Base-by-base conservation (phyloP, 1,139 yeast genomes). In the Suhomyces bribrorum region DNA sequence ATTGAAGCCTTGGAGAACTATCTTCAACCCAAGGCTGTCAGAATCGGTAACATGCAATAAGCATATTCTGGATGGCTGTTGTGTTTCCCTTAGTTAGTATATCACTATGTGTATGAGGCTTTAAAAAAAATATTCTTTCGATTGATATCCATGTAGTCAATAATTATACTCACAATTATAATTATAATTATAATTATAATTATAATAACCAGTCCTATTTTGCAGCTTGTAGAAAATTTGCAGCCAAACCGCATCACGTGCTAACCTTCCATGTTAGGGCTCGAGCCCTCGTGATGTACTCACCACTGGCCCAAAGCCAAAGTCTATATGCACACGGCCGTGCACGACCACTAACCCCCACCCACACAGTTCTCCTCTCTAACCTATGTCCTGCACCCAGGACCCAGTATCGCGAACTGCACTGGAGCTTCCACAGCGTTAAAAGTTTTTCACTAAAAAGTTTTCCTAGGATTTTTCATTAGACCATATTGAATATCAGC, bases 1-100 rank as follows among this genome's bases (percentile, higher is more conserved):
- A 73, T 71, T 48, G 89, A 84, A 62, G 94, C 89, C 38, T 76
- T 87, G 54, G 86, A 83, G 52, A 84, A 83, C 77, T 87, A 87
- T 75, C 78, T 86, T 47, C 92, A 86, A 69, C 70, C 71, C 55
- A 86, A 86, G 77, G 86, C 94, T 45, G 90, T 85, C 50, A 79
- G 86, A 77, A 31, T 70, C 78, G 32, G 50, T 39, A 16, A 31
- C 23, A 30, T 36, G 34, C 13, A 20, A 4, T 20, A 20, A 20
- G 11, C 11, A 43, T 17, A 38, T 35, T n/a, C 31, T 8, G 15
- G 3, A 8, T n/a, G n/a, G n/a, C n/a, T n/a, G n/a, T n/a, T n/a
- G n/a, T n/a, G n/a, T n/a, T n/a, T n/a, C n/a, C n/a, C n/a, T n/a
- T n/a, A n/a, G n/a, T n/a, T n/a, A n/a, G n/a, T n/a, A n/a, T n/a